These are phyloP conservation scores for Amylocarpus encephaloides DNA, from an alignment of 2,329 filamentous ascomycete genomes.

Conservation along the genomic window DNA sequence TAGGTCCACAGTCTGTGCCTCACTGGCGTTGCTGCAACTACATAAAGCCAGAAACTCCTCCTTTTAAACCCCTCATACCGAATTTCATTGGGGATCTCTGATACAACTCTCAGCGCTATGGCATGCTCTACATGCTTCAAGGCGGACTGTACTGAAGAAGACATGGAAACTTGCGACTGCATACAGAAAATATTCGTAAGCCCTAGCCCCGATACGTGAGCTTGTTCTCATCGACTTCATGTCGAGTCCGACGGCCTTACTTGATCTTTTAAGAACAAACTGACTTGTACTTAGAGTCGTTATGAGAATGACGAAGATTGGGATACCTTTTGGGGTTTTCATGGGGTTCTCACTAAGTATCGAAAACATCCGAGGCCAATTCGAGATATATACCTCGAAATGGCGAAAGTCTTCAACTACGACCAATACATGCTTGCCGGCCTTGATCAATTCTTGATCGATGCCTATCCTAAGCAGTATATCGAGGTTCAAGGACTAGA, in stretches of 20 bases:
- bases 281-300: neutral
- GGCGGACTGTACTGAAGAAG: neutral
- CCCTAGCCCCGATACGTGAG: no score
- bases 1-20: no score
- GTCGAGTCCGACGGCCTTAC: no score
- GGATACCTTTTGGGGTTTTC: neutral
- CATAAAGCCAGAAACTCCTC: no score
- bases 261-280: no score
- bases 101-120: no score
- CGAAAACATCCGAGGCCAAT: neutral
- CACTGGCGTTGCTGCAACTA: no score
- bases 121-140: neutral
- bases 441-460: constrained; percentile 10
- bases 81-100: no score
- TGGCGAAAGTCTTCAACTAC: neutral
- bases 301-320: neutral
- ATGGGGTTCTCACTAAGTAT: neutral
- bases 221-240: no score
- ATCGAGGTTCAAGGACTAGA: neutral
- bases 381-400: neutral
- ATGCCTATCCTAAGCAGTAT: constrained; percentile 1
- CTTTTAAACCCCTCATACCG: no score
- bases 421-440: neutral
- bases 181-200: neutral
- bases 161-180: neutral